Evolutionary conservation across 192 early-diverging fungal genomes (phyloP).

Genomic region (Coemansia aciculifera): DNA sequence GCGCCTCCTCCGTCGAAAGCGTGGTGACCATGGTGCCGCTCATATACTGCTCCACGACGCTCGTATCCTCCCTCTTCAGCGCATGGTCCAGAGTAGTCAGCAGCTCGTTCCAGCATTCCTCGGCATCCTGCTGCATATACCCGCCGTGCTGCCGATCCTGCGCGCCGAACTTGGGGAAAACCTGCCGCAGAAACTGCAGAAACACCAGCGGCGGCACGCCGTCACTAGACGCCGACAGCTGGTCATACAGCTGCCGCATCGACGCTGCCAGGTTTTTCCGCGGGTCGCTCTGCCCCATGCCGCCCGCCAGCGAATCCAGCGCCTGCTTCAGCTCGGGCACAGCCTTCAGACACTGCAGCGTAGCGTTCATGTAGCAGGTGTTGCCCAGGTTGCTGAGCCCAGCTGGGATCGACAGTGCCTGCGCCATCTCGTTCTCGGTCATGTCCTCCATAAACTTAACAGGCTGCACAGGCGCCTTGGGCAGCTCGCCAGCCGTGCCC

Average conservation of each 20-base stretch:
- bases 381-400: slow-evolving; percentile 92
- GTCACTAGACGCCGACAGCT: slow-evolving; percentile 69
- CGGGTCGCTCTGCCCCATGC: slow-evolving; percentile 14
- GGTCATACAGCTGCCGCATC: slow-evolving; percentile 71
- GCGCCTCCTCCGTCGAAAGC: slow-evolving; percentile 64
- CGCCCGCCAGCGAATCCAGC: slow-evolving; percentile 52
- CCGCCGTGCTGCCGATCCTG: slow-evolving; percentile 63
- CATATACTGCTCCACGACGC: slow-evolving; percentile 78
- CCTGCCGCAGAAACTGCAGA: slow-evolving; percentile 71
- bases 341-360: slow-evolving; percentile 88
- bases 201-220: slow-evolving; percentile 79
- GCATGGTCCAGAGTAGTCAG: slow-evolving; percentile 61
- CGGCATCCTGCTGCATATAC: slow-evolving; percentile 95
- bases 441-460: slow-evolving; percentile 90
- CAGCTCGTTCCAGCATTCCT: slow-evolving; percentile 95
- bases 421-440: slow-evolving; percentile 80
- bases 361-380: slow-evolving; percentile 89
- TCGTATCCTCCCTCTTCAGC: slow-evolving; percentile 5
- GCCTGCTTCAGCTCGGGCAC: slow-evolving; percentile 78
- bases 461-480: slow-evolving; percentile 72
- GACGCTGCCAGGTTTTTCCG: slow-evolving; percentile 65
- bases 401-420: slow-evolving; percentile 88
- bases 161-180: slow-evolving; percentile 88
- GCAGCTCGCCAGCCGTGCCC: slow-evolving; percentile 93
- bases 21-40: slow-evolving; percentile 62